Evolutionary conservation across 2,329 filamentous ascomycete species (phyloP).

Genomic region (Beauveria medogensis): DNA sequence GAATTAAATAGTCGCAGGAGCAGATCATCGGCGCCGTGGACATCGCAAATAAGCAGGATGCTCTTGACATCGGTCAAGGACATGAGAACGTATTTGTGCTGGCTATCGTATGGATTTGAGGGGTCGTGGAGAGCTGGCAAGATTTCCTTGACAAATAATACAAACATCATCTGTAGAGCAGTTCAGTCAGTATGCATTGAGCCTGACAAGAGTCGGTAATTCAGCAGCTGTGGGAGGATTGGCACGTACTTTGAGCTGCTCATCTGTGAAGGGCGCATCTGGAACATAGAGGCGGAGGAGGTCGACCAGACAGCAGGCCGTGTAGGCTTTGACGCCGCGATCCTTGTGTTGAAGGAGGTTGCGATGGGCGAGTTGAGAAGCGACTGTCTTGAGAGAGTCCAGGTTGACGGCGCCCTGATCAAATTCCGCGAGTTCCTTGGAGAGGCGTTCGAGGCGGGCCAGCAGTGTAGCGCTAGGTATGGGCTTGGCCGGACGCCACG

Average conservation of each 20-base stretch:
- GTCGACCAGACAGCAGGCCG: conserved; percentile 84
- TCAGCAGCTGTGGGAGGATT: neutral
- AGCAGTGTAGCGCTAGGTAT: conserved; percentile 79
- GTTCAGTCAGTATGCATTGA: conserved; percentile 16
- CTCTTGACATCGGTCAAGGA: conserved; percentile 92
- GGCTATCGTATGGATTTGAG: conserved; percentile 80
- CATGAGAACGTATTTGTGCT: conserved; percentile 84
- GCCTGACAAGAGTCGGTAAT: neutral
- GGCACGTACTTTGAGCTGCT: conserved; percentile 66
- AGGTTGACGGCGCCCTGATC: conserved; percentile 82
- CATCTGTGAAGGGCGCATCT: conserved; percentile 84
- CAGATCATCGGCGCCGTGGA: conserved; percentile 72
- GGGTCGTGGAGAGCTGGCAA: conserved; percentile 81
- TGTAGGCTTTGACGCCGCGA: conserved; percentile 82
- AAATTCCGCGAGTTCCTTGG: conserved; percentile 73
- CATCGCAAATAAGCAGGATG: conserved; percentile 81
- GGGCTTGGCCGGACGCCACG: conserved; percentile 85
- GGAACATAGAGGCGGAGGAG: conserved; percentile 88
- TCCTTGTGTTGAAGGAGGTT: conserved; percentile 88
- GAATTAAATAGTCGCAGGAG: conserved; percentile 75
- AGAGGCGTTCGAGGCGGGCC: conserved; percentile 69
- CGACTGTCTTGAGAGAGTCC: conserved; percentile 74
- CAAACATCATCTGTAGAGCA: conserved; percentile 72
- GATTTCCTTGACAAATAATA: conserved; percentile 74
- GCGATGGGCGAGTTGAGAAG: conserved; percentile 73